A percentile compares a stretch with the other conserved stretches of the same genome.
phyloP scores from a whole-genome alignment of 192 early-diverging fungal species.

The Coemansia aciculifera region DNA sequence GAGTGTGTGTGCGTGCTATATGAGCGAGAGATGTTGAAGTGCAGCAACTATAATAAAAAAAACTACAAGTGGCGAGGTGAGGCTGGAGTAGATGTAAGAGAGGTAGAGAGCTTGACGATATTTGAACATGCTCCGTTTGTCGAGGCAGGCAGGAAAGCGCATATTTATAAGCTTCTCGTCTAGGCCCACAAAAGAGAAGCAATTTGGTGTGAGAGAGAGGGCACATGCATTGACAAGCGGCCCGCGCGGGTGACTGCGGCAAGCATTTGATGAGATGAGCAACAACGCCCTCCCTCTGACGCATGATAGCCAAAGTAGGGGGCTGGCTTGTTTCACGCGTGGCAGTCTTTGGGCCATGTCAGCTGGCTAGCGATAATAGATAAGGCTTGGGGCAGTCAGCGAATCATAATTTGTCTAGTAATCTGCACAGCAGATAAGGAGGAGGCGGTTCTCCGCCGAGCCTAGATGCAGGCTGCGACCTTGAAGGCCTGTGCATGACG shows the following conservation, averaged over 20 bases:
- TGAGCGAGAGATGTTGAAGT: slow-evolving; percentile 1
- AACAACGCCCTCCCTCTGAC: not conserved
- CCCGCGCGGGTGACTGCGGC: slow-evolving; percentile 4
- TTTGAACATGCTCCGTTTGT: not conserved
- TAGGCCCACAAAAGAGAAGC: not conserved
- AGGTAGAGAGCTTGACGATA: not conserved
- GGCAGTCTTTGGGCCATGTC: too few species aligned
- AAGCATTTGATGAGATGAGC: slow-evolving; percentile 1
- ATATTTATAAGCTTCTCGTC: not conserved
- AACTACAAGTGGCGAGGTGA: not conserved
- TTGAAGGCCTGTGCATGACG: not conserved
- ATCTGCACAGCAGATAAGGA: not conserved
- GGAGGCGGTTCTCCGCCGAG: not conserved
- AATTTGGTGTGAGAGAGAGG: not conserved
- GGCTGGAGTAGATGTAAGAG: not conserved
- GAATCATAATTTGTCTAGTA: not conserved
- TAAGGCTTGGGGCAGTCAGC: not conserved
- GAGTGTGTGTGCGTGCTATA: not conserved
- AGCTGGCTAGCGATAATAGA: slow-evolving; percentile 1
- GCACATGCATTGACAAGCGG: slow-evolving; percentile 5
- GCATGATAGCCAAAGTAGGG: not conserved
- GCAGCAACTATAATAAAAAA: not conserved
- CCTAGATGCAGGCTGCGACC: not conserved
- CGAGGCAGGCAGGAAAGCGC: not conserved
- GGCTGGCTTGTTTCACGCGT: too few species aligned